These are phyloP conservation scores for Pleurotus salmoneostramineus DNA, from an alignment of 768 basidiomycete species.

Conservation along the genomic window DNA sequence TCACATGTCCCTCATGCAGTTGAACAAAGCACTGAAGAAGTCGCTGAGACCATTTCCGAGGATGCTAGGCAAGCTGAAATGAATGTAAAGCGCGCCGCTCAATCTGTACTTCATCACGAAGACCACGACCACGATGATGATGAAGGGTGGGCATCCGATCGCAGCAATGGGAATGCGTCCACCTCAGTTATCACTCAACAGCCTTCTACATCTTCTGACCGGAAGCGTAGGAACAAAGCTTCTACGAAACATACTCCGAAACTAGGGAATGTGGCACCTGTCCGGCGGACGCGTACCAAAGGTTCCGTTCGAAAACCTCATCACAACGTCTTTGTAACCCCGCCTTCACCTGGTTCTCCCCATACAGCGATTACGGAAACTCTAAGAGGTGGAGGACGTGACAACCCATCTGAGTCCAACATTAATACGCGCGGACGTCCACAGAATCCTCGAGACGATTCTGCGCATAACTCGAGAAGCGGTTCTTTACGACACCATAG, in stretches of 20 bases:
- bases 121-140: conserved; percentile 51
- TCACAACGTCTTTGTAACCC: neutral
- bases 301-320: conserved; percentile 7
- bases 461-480: neutral
- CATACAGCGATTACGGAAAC: neutral
- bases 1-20: conserved; percentile 17
- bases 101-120: conserved; percentile 8
- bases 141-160: conserved; percentile 65
- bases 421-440: neutral
- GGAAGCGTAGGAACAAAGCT: conserved; percentile 21
- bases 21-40: conserved; percentile 16
- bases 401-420: neutral
- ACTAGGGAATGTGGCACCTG: conserved; percentile 8
- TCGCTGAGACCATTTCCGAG: conserved; percentile 18
- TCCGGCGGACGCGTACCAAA: conserved; percentile 2
- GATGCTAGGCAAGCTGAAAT: conserved; percentile 20
- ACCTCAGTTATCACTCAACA: conserved; percentile 1
- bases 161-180: conserved; percentile 22
- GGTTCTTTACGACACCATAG: conserved; percentile 13
- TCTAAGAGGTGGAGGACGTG: neutral
- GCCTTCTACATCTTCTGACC: conserved; percentile 11
- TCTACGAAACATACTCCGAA: conserved; percentile 12
- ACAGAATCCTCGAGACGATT: conserved; percentile 4
- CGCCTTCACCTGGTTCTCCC: neutral
- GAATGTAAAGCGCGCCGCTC: conserved; percentile 9